Evolutionary conservation across 2,329 filamentous ascomycete genomes (phyloP).

Genomic region (Ophiostoma angusticollis): DNA sequence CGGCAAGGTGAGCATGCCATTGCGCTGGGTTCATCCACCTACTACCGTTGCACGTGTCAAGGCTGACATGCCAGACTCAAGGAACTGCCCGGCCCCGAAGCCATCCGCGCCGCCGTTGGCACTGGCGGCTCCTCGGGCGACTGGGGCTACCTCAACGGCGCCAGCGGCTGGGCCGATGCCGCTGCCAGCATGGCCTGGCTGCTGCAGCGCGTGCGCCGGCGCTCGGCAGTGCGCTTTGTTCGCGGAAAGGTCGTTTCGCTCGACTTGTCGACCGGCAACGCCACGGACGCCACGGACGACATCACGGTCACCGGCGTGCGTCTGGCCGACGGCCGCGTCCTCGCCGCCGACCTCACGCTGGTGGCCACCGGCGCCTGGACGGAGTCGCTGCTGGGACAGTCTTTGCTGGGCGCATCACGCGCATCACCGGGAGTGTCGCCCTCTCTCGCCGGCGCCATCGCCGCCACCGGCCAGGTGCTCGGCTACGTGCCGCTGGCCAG

Average conservation of each 20-base stretch:
- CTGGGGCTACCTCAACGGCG: conserved; percentile 61
- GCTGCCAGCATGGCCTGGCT: conserved; percentile 56
- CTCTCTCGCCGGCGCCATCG: conserved; percentile 46
- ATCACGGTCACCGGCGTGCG: conserved; percentile 40
- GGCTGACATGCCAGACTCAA: conserved; percentile 20
- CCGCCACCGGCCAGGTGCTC: conserved; percentile 71
- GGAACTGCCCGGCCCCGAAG: conserved; percentile 30
- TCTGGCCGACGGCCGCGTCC: conserved; percentile 23
- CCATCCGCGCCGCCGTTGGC: conserved; percentile 32
- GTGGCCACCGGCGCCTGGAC: conserved; percentile 86
- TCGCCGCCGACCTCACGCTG: conserved; percentile 52
- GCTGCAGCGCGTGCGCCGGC: conserved; percentile 38
- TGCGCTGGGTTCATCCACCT: no score
- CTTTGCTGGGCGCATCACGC: neutral
- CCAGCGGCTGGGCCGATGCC: conserved; percentile 72
- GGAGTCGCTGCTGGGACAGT: conserved; percentile 28
- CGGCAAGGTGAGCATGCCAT: neutral
- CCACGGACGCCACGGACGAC: conserved; percentile 16
- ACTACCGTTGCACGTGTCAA: no score
- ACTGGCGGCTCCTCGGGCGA: conserved; percentile 42
- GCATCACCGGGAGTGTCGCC: neutral
- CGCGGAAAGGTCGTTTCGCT: conserved; percentile 35
- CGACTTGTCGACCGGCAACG: no score
- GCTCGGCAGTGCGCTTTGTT: conserved; percentile 43
- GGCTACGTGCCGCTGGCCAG: conserved; percentile 61